Percentiles rank a stretch among this genome's conserved stretches.
Conservation (phyloP, 164 flowering plant species). For the Amborella trichopoda region DNA sequence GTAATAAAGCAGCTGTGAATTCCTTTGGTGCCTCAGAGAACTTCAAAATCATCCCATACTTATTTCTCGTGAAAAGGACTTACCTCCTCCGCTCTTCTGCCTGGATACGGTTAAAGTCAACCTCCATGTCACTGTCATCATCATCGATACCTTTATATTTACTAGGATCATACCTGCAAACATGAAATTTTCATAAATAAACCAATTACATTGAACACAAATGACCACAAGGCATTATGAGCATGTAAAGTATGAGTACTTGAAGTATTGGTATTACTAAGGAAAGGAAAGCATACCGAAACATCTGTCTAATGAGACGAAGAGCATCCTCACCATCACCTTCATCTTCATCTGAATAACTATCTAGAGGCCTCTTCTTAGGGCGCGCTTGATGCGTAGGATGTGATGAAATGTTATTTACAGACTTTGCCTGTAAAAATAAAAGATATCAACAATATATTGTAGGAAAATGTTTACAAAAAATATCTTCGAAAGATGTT, state of each 20-base stretch:
- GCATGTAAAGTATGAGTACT: too few relatives aligned
- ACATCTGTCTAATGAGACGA: constrained; percentile 44
- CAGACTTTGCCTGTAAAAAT: background rate
- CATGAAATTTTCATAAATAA: too few relatives aligned
- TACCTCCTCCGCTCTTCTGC: constrained; percentile 72
- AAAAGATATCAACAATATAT: too few relatives aligned
- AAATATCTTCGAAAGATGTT: too few relatives aligned
- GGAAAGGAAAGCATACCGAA: constrained; percentile 34
- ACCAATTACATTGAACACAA: too few relatives aligned
- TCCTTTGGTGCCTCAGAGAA: too few relatives aligned
- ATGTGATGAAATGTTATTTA: constrained; percentile 25
- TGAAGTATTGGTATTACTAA: too few relatives aligned
- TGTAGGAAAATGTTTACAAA: too few relatives aligned
- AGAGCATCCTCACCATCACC: constrained; percentile 13
- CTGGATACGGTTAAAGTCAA: constrained; percentile 54
- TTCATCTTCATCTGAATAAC: constrained; percentile 31
- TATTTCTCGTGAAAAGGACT: too few relatives aligned
- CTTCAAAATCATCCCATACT: too few relatives aligned
- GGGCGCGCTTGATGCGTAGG: constrained; percentile 21
- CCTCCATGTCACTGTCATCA: constrained; percentile 89
- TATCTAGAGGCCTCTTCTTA: constrained; percentile 35
- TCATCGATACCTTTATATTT: constrained; percentile 38
- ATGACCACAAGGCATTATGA: too few relatives aligned
- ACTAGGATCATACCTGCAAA: constrained; percentile 55
- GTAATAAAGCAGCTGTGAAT: too few relatives aligned